A percentile compares a stretch with the other conserved stretches of the same genome.
Conservation (phyloP, 1,139 yeast species). For the Groenewaldozyma sp. region DNA sequence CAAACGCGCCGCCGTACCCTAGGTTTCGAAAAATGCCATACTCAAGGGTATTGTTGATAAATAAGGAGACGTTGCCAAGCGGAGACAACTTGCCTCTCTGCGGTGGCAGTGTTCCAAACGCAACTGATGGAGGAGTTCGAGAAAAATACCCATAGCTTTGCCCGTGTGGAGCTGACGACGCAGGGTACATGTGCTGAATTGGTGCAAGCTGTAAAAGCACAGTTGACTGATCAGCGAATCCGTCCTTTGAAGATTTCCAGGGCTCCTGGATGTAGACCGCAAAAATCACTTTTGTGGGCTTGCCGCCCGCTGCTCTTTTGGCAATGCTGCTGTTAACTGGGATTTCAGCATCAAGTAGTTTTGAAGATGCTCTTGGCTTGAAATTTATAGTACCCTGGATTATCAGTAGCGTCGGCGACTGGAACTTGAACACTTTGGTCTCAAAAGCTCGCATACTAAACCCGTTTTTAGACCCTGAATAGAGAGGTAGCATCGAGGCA, state of each 20-base stretch:
- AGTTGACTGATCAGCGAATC: slow-evolving; percentile 50
- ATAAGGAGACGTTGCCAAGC: slow-evolving; percentile 52
- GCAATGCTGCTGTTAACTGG: slow-evolving; percentile 17
- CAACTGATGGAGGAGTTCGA: slow-evolving; percentile 43
- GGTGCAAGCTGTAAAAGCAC: slow-evolving; percentile 59
- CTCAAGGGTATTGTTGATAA: slow-evolving; percentile 70
- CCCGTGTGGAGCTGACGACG: slow-evolving; percentile 26
- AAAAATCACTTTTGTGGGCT: slow-evolving; percentile 38
- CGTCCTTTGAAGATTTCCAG: slow-evolving; percentile 69
- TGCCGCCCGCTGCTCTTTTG: slow-evolving; percentile 11
- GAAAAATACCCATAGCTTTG: slow-evolving; percentile 27
- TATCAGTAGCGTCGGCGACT: slow-evolving; percentile 68
- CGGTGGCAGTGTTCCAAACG: slow-evolving; percentile 52
- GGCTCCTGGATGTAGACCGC: slow-evolving; percentile 59
- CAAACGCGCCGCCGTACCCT: slow-evolving; percentile 43
- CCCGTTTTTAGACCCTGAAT: slow-evolving; percentile 67
- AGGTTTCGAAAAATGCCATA: slow-evolving; percentile 70
- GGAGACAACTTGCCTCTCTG: slow-evolving; percentile 10
- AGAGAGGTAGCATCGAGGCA: slow-evolving; percentile 33
- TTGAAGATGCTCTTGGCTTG: slow-evolving; percentile 14
- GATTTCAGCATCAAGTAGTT: slow-evolving; percentile 18
- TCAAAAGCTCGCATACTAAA: slow-evolving; percentile 84
- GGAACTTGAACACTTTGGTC: slow-evolving; percentile 80
- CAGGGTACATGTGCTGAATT: slow-evolving; percentile 44
- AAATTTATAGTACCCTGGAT: slow-evolving; percentile 43